Evolutionary conservation across 1,284 basidiomycete genomes (phyloP).

Genomic region (Mrakiaceae sp.): DNA sequence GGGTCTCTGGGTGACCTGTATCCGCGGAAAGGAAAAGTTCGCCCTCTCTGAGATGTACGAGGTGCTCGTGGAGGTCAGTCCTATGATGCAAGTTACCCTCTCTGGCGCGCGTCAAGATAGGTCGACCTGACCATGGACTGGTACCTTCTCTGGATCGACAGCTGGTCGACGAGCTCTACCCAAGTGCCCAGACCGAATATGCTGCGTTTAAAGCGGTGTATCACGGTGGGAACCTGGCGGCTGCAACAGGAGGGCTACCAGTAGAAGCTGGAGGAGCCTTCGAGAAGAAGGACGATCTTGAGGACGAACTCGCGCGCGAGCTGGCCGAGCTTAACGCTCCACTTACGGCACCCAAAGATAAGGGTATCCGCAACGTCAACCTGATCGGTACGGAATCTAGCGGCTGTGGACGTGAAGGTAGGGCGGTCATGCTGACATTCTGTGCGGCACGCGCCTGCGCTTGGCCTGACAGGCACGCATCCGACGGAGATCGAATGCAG

Average conservation of each 20-base stretch:
- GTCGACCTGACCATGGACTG: too few species aligned
- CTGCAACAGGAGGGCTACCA: not conserved
- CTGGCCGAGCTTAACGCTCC: not conserved
- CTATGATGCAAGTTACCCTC: too few species aligned
- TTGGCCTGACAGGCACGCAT: too few species aligned
- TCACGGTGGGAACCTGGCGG: not conserved
- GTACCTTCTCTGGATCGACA: not conserved
- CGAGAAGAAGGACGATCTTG: slow-evolving; percentile 1
- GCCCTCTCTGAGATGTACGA: slow-evolving; percentile 4
- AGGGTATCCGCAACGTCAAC: too few species aligned
- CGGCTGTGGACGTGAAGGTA: too few species aligned
- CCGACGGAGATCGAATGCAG: slow-evolving; percentile 9
- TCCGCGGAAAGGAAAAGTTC: not conserved
- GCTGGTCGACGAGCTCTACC: slow-evolving; percentile 9
- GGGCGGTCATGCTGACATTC: too few species aligned
- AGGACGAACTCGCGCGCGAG: slow-evolving; percentile 1
- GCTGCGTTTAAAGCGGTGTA: not conserved
- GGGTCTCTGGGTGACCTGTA: slow-evolving; percentile 7
- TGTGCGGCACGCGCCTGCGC: too few species aligned
- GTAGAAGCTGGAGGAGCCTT: not conserved
- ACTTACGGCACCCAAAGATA: too few species aligned
- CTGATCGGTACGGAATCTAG: too few species aligned
- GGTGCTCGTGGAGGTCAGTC: slow-evolving; percentile 2
- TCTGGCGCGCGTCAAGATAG: too few species aligned
- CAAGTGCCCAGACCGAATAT: slow-evolving; percentile 2